Evolutionary conservation across 2,329 filamentous ascomycete genomes (phyloP).

Genomic region (Claviceps sp.): DNA sequence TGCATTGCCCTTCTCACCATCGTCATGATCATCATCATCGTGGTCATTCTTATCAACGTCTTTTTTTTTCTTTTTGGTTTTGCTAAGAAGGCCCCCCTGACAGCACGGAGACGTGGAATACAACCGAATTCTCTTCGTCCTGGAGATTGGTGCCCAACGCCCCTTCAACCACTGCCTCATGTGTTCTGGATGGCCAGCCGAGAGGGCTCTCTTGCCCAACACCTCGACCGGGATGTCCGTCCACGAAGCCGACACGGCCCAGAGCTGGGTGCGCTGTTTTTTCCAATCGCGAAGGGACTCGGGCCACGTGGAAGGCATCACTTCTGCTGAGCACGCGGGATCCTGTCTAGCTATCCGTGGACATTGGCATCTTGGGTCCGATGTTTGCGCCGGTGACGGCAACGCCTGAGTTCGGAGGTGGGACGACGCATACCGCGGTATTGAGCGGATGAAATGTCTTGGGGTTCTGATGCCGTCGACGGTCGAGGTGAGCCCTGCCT

Average conservation of each 20-base stretch:
- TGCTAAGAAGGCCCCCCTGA: no score
- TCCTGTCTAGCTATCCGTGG: slow-evolving; percentile 66
- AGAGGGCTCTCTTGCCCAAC: slow-evolving; percentile 65
- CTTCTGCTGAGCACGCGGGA: slow-evolving; percentile 61
- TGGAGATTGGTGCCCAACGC: slow-evolving; percentile 35
- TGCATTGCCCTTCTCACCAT: no score
- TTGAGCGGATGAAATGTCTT: no score
- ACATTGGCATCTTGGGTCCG: slow-evolving; percentile 80
- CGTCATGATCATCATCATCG: no score
- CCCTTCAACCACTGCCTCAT: slow-evolving; percentile 80
- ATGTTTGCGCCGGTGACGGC: slow-evolving; percentile 57
- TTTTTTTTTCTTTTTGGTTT: no score
- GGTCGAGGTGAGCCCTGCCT: no score
- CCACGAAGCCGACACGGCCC: slow-evolving; percentile 57
- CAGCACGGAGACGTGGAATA: slow-evolving; percentile 68
- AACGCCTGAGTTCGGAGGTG: slow-evolving; percentile 80
- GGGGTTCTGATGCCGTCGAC: no score
- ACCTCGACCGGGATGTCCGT: slow-evolving; percentile 55
- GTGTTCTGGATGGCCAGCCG: slow-evolving; percentile 73
- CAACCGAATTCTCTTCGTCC: slow-evolving; percentile 61
- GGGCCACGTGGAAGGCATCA: slow-evolving; percentile 58
- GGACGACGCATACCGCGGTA: slow-evolving; percentile 71
- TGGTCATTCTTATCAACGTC: slow-evolving; percentile 5
- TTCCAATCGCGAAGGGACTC: slow-evolving; percentile 66
- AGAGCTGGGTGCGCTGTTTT: slow-evolving; percentile 67